Evolutionary conservation across 345 rosid genomes (phyloP).

Genomic region (Citrus australasica): DNA sequence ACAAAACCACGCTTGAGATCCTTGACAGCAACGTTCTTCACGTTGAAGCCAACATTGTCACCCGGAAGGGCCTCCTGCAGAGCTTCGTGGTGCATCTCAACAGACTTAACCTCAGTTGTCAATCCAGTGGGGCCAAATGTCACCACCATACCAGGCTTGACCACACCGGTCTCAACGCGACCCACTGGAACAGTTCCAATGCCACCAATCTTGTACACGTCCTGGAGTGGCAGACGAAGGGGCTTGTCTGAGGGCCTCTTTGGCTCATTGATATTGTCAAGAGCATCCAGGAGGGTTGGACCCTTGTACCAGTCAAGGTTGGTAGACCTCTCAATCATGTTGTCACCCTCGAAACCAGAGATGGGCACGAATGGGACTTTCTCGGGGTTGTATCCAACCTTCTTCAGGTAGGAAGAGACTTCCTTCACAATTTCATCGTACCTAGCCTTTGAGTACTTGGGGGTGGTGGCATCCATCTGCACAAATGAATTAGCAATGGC

Average conservation of each 20-base stretch:
- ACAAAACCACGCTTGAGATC: constrained; percentile 21
- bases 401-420: constrained; percentile 52
- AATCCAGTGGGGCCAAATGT: constrained; percentile 33
- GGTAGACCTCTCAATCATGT: constrained; percentile 56
- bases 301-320: constrained; percentile 58
- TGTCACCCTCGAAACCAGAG: constrained; percentile 56
- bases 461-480: constrained; percentile 56
- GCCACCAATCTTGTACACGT: constrained; percentile 39
- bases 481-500: background rate
- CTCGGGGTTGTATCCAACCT: constrained; percentile 55
- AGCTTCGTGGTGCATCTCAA: constrained; percentile 42
- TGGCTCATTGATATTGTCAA: constrained; percentile 45
- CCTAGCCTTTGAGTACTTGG: constrained; percentile 52
- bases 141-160: constrained; percentile 35
- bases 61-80: constrained; percentile 40
- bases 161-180: constrained; percentile 32
- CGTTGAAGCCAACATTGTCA: constrained; percentile 42
- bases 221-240: constrained; percentile 33
- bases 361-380: constrained; percentile 51
- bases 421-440: constrained; percentile 49
- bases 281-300: constrained; percentile 48
- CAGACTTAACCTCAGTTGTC: constrained; percentile 38
- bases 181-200: constrained; percentile 40
- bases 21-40: constrained; percentile 16
- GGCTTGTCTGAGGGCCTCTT: constrained; percentile 34